Base-by-base conservation (phyloP, 2,329 filamentous ascomycete genomes). In the Calonectria pseudoturangicola region DNA sequence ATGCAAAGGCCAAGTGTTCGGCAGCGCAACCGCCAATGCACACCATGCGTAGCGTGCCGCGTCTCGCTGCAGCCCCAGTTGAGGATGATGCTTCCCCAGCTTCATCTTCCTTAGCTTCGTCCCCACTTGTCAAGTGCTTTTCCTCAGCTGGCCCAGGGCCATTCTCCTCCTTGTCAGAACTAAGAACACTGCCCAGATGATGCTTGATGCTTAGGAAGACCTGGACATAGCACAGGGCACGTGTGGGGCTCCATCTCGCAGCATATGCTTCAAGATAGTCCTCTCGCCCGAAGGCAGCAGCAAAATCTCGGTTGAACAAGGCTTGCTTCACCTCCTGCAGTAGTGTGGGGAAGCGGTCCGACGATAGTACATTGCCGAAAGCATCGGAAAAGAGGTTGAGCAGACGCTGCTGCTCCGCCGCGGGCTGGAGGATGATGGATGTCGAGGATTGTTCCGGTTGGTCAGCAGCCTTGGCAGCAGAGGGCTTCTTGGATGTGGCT, bases 291-390 rank as follows among this genome's bases (percentile, higher is more conserved):
- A 98, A 99, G 0, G 96, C 96, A 18, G 87, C 86, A 15, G 88
- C 88, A 84, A 98, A 98, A 82, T 98, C 94, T 39, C 97, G 91
- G 71, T 94, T 92, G 82, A 93, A 98, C 10, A 99, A 88, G 75
- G 96, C 94, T 9, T 92, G 89, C 84, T 98, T 99, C 74, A 98
- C 91, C 66, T 93, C 91, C 81, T 98, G 96, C 25, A 98, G 88
- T 4, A 92, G 83, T 1, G 87, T 80, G 36, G 88, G 83, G 62
- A 92, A 87, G n/a, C 79, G 76, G 8, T 85, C 83, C 2, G 87
- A 87, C 10, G 83, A 79, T 63, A 92, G 85, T 8, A 88, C 82
- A 2, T 84, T 82, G 15, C 84, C 80, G 77, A 97, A 94, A 0
- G 93, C 88, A 73, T 89, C 85, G 71, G 88, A 88, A 85, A 97